Evolutionary conservation across 768 basidiomycete genomes (phyloP).

Genomic region (Lactifluus rugatus): DNA sequence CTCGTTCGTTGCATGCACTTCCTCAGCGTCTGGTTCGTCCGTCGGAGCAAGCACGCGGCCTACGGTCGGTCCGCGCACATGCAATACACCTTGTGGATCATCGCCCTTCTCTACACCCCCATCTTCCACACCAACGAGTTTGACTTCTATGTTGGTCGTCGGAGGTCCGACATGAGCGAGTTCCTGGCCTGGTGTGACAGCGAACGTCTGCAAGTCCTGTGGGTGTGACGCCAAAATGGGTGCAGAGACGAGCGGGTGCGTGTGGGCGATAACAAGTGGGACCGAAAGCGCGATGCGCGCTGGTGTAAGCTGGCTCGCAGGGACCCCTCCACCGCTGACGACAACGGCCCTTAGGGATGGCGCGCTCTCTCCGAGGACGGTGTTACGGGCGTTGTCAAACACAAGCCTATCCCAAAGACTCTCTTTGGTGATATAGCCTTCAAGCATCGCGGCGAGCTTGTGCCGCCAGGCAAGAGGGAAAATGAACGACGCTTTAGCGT

Average conservation of each 20-base stretch:
- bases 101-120: conserved; percentile 49
- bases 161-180: conserved; percentile 63
- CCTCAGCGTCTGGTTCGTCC: conserved; percentile 30
- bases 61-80: conserved; percentile 66
- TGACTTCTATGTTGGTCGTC: conserved; percentile 74
- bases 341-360: conserved; percentile 57
- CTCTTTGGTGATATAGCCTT: conserved; percentile 69
- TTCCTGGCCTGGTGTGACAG: conserved; percentile 29
- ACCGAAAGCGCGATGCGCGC: conserved; percentile 69
- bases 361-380: conserved; percentile 50
- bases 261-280: conserved; percentile 57
- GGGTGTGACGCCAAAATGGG: conserved; percentile 79
- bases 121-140: conserved; percentile 64
- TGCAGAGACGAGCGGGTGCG: conserved; percentile 55
- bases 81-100: conserved; percentile 53
- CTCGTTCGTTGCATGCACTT: conserved; percentile 18
- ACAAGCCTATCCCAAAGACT: conserved; percentile 80
- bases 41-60: conserved; percentile 40
- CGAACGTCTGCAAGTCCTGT: conserved; percentile 72
- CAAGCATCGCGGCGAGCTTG: conserved; percentile 55
- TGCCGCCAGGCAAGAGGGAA: conserved; percentile 67
- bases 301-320: conserved; percentile 42
- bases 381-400: conserved; percentile 56
- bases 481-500: conserved; percentile 45
- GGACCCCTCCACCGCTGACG: conserved; percentile 55